Percentiles rank a stretch among this genome's conserved stretches.
Evolutionary conservation across 2,329 filamentous ascomycete genomes (phyloP).

Genomic region (Graphium sp.): DNA sequence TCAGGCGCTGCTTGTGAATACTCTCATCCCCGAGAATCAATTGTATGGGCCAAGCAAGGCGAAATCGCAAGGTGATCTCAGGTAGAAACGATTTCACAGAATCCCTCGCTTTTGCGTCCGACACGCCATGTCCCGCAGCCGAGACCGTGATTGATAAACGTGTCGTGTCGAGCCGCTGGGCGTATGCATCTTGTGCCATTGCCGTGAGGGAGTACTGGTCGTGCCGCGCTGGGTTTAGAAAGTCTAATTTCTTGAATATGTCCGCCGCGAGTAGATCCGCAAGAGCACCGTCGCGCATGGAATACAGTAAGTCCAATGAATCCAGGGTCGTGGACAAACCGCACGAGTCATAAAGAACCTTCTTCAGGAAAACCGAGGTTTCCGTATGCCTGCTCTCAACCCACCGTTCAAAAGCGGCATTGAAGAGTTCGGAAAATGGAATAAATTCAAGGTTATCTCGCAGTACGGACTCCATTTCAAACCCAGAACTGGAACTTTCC

Average conservation of each 20-base stretch:
- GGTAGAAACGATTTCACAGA: constrained; percentile 43
- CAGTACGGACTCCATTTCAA: too few species aligned
- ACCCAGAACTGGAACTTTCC: too few species aligned
- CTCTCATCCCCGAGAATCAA: constrained; percentile 58
- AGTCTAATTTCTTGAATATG: constrained; percentile 62
- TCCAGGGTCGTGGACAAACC: constrained; percentile 48
- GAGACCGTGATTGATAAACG: constrained; percentile 43
- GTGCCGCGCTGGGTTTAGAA: constrained; percentile 45
- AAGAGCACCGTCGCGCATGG: constrained; percentile 57
- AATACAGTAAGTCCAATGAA: constrained; percentile 55
- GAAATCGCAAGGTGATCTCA: constrained; percentile 49
- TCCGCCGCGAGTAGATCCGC: constrained; percentile 48
- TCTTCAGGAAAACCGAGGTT: constrained; percentile 48
- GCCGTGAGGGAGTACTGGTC: constrained; percentile 72
- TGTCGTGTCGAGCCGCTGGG: constrained; percentile 36
- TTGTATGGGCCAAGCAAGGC: constrained; percentile 46
- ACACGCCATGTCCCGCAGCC: constrained; percentile 18
- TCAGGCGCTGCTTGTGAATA: constrained; percentile 48
- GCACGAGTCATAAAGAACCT: constrained; percentile 51
- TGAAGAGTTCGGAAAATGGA: constrained; percentile 63
- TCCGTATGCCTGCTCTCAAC: constrained; percentile 58
- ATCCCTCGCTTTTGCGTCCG: constrained; percentile 28
- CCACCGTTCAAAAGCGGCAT: constrained; percentile 55
- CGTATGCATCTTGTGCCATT: constrained; percentile 56
- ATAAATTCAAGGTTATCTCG: constrained; percentile 29